These are phyloP conservation scores for Capronia epimyces DNA, from an alignment of 2,329 filamentous ascomycete genomes.

Conservation along the genomic window DNA sequence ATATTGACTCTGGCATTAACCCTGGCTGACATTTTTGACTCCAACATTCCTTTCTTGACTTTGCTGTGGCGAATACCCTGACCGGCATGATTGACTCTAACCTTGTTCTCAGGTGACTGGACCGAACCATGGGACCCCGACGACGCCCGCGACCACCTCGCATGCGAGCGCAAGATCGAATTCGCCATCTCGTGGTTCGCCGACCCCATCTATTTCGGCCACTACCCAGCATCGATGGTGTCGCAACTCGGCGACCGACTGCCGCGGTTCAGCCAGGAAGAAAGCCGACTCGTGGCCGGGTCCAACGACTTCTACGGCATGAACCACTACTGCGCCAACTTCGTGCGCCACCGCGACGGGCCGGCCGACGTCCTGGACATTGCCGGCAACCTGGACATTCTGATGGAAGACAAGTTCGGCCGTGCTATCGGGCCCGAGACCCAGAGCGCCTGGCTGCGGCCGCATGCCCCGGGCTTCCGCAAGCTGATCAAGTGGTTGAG, in stretches of 20 bases:
- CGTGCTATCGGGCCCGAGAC: slow-evolving; percentile 75
- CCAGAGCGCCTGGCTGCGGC: slow-evolving; percentile 74
- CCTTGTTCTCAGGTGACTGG: slow-evolving; percentile 75
- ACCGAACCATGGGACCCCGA: slow-evolving; percentile 75
- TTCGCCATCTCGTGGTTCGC: slow-evolving; percentile 86
- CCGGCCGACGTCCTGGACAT: slow-evolving; percentile 61
- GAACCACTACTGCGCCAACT: slow-evolving; percentile 91
- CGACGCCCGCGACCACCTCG: slow-evolving; percentile 68
- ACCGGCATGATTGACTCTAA: too few relatives aligned
- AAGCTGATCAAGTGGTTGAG: slow-evolving; percentile 71
- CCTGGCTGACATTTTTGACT: too few relatives aligned
- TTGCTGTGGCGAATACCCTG: too few relatives aligned
- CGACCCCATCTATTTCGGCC: slow-evolving; percentile 78
- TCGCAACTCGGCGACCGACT: slow-evolving; percentile 73
- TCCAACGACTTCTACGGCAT: slow-evolving; percentile 92
- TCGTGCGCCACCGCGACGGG: slow-evolving; percentile 61
- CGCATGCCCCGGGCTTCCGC: slow-evolving; percentile 69
- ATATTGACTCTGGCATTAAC: too few relatives aligned
- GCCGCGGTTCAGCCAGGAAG: slow-evolving; percentile 67
- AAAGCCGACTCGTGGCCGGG: slow-evolving; percentile 68
- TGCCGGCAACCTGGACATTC: slow-evolving; percentile 68
- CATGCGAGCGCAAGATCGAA: slow-evolving; percentile 74
- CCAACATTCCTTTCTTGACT: too few relatives aligned
- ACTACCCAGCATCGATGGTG: slow-evolving; percentile 78
- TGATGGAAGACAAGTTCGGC: slow-evolving; percentile 65